phyloP scores from a whole-genome alignment of 192 early-diverging fungal species.

The Jimgerdemannia flammicorona region DNA sequence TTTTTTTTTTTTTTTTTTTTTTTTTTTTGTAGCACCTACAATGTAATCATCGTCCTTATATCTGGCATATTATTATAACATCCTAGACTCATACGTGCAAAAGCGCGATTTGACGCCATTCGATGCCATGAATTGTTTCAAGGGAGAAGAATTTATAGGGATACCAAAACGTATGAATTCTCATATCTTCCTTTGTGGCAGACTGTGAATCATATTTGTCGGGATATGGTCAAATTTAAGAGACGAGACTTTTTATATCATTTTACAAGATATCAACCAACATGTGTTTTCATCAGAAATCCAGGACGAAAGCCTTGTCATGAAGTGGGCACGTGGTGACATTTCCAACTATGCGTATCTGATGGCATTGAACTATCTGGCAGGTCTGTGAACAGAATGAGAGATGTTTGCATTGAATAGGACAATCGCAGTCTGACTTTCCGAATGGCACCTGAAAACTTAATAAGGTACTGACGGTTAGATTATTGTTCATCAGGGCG shows the following conservation, averaged over 20 bases:
- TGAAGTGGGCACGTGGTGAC: slow-evolving; percentile 75
- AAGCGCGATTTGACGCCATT: neutral
- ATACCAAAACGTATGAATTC: neutral
- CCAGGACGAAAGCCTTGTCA: slow-evolving; percentile 39
- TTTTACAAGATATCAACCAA: neutral
- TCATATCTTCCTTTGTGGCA: neutral
- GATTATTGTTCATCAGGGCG: slow-evolving; percentile 34
- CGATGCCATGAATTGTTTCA: neutral
- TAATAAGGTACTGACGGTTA: neutral
- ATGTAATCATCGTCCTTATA: neutral
- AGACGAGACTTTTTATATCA: too few relatives aligned
- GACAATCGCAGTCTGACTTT: neutral
- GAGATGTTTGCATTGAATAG: too few relatives aligned
- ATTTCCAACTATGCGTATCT: slow-evolving; percentile 94
- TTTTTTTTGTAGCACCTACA: neutral
- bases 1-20: too few relatives aligned
- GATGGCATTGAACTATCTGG: slow-evolving; percentile 85
- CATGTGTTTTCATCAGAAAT: slow-evolving; percentile 23
- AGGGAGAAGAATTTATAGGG: neutral
- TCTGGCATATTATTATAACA: neutral
- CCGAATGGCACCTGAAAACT: neutral
- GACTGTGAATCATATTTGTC: too few relatives aligned
- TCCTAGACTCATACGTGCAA: neutral
- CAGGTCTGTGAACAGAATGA: slow-evolving; percentile 42
- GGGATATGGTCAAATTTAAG: too few relatives aligned